Evolutionary conservation across 768 basidiomycete genomes (phyloP).

Genomic region (Hygrocybe coccinea): DNA sequence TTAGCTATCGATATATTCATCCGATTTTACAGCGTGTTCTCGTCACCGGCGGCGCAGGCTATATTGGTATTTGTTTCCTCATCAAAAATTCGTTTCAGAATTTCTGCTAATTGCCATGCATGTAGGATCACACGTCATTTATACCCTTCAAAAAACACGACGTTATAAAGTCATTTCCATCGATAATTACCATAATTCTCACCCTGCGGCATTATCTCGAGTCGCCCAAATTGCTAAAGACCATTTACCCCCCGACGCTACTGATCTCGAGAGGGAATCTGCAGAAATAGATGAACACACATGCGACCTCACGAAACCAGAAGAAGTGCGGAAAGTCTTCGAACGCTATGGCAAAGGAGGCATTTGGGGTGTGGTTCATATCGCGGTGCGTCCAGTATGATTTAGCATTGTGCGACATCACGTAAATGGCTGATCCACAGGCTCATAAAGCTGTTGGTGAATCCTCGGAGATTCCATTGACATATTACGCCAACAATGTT

Average conservation of each 20-base stretch:
- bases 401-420: not conserved
- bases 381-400: slow-evolving; percentile 65
- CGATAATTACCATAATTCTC: slow-evolving; percentile 94
- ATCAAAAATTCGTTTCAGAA: slow-evolving; percentile 14
- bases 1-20: slow-evolving; percentile 3
- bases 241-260: slow-evolving; percentile 61
- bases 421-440: slow-evolving; percentile 33
- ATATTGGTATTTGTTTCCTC: slow-evolving; percentile 60
- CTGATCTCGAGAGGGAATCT: slow-evolving; percentile 65
- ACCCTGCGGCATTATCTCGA: slow-evolving; percentile 64
- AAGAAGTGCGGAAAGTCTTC: slow-evolving; percentile 74
- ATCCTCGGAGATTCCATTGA: slow-evolving; percentile 85
- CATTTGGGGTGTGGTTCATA: slow-evolving; percentile 95
- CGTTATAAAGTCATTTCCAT: slow-evolving; percentile 90
- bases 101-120: slow-evolving; percentile 13
- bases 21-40: slow-evolving; percentile 48
- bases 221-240: slow-evolving; percentile 76
- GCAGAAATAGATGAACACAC: slow-evolving; percentile 63
- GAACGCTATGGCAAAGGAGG: slow-evolving; percentile 81
- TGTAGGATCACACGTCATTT: slow-evolving; percentile 90
- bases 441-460: slow-evolving; percentile 98
- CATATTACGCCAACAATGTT: slow-evolving; percentile 95
- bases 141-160: slow-evolving; percentile 76
- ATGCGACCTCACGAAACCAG: slow-evolving; percentile 71
- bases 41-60: slow-evolving; percentile 81